Evolutionary conservation across 768 basidiomycete genomes (phyloP).

Genomic region (Russula sp.): DNA sequence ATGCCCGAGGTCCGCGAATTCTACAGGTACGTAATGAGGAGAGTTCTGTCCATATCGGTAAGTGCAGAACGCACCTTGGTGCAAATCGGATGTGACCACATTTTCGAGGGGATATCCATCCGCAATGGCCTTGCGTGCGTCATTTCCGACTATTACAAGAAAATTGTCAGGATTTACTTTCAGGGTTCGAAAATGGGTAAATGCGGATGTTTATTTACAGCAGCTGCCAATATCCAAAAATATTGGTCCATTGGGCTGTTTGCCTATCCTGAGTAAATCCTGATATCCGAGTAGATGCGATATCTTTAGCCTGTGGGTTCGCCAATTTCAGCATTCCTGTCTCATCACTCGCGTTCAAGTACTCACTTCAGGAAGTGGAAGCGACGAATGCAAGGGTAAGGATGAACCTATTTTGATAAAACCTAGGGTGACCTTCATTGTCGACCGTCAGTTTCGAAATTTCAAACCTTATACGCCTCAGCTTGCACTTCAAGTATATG

Average conservation of each 20-base stretch:
- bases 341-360: not conserved
- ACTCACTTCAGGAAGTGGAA: not conserved
- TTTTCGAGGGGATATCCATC: constrained; percentile 39
- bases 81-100: constrained; percentile 34
- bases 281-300: not conserved
- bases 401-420: not conserved
- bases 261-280: constrained; percentile 27
- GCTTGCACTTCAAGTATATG: constrained; percentile 28
- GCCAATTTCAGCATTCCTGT: not conserved
- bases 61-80: constrained; percentile 26
- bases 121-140: constrained; percentile 33
- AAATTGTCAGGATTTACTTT: not conserved
- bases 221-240: constrained; percentile 42
- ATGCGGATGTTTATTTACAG: constrained; percentile 27
- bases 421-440: not conserved
- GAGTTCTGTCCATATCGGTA: not conserved
- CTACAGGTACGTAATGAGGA: constrained; percentile 26
- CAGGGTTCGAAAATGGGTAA: not conserved
- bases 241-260: constrained; percentile 31
- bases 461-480: constrained; percentile 28
- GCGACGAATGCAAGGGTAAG: constrained; percentile 4
- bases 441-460: not conserved
- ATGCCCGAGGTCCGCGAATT: constrained; percentile 56
- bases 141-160: constrained; percentile 32
- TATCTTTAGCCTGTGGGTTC: not conserved